Conservation (phyloP, 1,139 yeast species). For the Suhomyces choctaworum region DNA sequence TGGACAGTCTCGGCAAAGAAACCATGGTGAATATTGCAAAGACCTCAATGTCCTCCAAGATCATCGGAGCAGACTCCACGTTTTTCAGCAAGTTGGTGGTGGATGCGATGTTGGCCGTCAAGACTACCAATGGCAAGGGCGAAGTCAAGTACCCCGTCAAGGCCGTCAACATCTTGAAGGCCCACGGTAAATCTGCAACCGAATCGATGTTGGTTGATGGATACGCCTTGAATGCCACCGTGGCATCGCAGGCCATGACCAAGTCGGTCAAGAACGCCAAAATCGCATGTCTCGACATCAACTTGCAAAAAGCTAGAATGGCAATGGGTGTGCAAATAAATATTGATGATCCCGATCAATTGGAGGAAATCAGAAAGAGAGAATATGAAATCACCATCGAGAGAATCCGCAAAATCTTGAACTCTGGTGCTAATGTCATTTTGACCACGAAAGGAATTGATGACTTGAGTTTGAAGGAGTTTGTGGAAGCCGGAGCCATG, state of each 20-base stretch:
- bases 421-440: conserved; percentile 94
- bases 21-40: conserved; percentile 84
- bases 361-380: conserved; percentile 92
- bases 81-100: conserved; percentile 91
- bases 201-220: conserved; percentile 91
- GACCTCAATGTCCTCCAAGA: conserved; percentile 96
- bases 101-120: conserved; percentile 93
- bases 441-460: conserved; percentile 98
- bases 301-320: conserved; percentile 95
- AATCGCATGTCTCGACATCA: conserved; percentile 92
- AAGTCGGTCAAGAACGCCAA: conserved; percentile 71
- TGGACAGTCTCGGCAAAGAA: conserved; percentile 82
- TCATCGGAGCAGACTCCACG: conserved; percentile 93
- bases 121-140: conserved; percentile 84
- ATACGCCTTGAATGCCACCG: conserved; percentile 95
- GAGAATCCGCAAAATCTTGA: conserved; percentile 81
- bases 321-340: conserved; percentile 98
- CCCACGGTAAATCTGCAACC: conserved; percentile 89
- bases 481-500: conserved; percentile 94
- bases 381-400: conserved; percentile 91
- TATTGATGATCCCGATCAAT: conserved; percentile 95
- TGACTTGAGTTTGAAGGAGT: conserved; percentile 91
- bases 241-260: conserved; percentile 96
- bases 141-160: conserved; percentile 94
- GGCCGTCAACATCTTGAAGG: conserved; percentile 93